Percentiles rank a stretch among this genome's conserved stretches.
Evolutionary conservation across 106 monocot genomes (phyloP).

Genomic region (Dioscorea zingiberensis): DNA sequence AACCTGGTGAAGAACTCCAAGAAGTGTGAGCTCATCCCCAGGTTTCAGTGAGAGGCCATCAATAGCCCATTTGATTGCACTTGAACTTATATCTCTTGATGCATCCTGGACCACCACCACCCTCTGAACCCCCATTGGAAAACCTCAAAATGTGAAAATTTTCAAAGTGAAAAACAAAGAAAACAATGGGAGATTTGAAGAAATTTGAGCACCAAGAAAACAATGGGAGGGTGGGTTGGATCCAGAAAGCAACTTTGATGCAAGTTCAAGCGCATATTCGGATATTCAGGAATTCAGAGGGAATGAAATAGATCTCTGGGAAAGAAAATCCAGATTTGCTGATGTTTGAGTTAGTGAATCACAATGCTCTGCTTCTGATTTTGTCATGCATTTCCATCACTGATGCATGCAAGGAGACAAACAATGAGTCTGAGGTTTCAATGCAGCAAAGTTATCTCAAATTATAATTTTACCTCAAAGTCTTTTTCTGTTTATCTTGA

Average conservation of each 20-base stretch:
- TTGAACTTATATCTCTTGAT: conserved; percentile 33
- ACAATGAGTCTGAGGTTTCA: neutral
- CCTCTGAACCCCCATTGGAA: conserved; percentile 13
- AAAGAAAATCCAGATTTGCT: neutral
- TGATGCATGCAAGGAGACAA: neutral
- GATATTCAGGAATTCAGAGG: conserved; percentile 4
- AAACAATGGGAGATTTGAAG: too few species aligned
- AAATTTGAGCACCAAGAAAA: too few species aligned
- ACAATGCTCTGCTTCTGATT: neutral
- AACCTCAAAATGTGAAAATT: neutral
- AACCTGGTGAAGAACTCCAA: conserved; percentile 48
- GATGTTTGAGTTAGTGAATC: neutral
- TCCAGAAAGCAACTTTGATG: conserved; percentile 7
- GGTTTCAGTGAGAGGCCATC: conserved; percentile 35
- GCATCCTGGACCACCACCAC: conserved; percentile 58
- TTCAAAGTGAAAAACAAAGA: too few species aligned
- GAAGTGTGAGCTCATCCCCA: conserved; percentile 54
- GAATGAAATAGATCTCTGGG: neutral
- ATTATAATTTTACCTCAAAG: too few species aligned
- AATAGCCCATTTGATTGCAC: conserved; percentile 45
- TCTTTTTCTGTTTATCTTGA: too few species aligned
- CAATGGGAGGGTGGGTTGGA: neutral
- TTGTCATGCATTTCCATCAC: neutral
- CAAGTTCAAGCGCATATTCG: conserved; percentile 9
- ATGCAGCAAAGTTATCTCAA: neutral